phyloP scores from a whole-genome alignment of 257 asterid species.

The Solanum clarkiae region DNA sequence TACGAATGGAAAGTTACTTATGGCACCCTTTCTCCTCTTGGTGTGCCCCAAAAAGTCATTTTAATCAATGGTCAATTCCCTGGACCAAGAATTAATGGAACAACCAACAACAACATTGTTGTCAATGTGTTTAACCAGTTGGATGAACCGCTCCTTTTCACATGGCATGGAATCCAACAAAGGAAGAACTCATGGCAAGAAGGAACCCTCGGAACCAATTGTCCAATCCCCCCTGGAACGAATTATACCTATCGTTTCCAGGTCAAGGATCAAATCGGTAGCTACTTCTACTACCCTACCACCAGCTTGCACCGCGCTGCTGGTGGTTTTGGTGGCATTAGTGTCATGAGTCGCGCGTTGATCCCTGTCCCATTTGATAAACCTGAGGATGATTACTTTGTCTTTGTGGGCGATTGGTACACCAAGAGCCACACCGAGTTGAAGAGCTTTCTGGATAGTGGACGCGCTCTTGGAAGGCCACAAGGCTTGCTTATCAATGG shows the following conservation, averaged over 20 bases:
- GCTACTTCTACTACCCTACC: conserved; percentile 46
- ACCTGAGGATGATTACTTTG: conserved; percentile 36
- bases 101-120: conserved; percentile 5
- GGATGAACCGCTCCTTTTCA: conserved; percentile 47
- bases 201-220: conserved; percentile 31
- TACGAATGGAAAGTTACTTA: conserved; percentile 42
- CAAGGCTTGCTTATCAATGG: conserved; percentile 39
- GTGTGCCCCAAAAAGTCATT: conserved; percentile 32
- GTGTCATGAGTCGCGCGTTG: conserved; percentile 29
- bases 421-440: conserved; percentile 16
- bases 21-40: conserved; percentile 30
- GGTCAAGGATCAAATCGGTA: conserved; percentile 16
- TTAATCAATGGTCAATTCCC: conserved; percentile 46
- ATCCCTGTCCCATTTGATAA: conserved; percentile 47
- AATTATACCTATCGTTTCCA: conserved; percentile 29
- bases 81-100: conserved; percentile 39
- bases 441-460: conserved; percentile 20
- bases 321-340: conserved; percentile 44
- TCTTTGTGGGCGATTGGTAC: conserved; percentile 51
- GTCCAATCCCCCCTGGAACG: conserved; percentile 42
- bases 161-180: conserved; percentile 51
- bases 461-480: conserved; percentile 27
- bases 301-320: conserved; percentile 44
- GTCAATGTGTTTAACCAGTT: conserved; percentile 44
- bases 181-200: conserved; percentile 55